Base-by-base conservation (phyloP, 1,284 basidiomycete genomes). In the Cryptococcus neoformans region DNA sequence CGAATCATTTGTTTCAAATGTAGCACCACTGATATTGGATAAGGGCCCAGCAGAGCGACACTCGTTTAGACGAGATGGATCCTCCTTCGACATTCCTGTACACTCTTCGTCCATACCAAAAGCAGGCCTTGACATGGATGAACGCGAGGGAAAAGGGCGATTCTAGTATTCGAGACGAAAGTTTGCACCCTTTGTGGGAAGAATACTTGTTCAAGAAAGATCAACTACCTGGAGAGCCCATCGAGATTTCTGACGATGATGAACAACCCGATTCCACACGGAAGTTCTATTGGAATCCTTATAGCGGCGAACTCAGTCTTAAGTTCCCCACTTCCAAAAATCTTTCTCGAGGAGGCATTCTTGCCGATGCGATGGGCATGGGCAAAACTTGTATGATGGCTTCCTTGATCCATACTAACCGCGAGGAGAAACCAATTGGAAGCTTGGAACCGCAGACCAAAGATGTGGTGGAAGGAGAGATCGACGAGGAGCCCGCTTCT, bases 91-190 rank as follows among this genome's bases (percentile, higher is more conserved):
- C 86, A 0, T 99, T 99, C 75, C 81, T 84, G 0, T 81, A 97
- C 49, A 86, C 81, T 0, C 78, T 98, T 35, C 85, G 92, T 47
- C 85, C 85, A 36, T 99, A 99, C 76, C 95, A 98, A 70, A 96
- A 93, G 69, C 94, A 99, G 74, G 94, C 93, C 2, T 80, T 98
- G 52, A 80, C 80, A 83, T 99, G 95, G 94, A 94, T 98, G 93
- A 81, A 85, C 62, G 89, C 87, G 1, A 83, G 94, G 63, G 95
- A 97, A 78, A 84, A 81, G 0, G 88, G 87, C 2, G 81, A 84
- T 21, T 80, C 81, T 59, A 84, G 86, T 51, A 86, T 87, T 16
- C 83, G 90, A 50, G 85, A 90, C 64, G 82, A 81, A 6, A 86
- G 88, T 1, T 86, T 98, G 81, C 92, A 99, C 77, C 95, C 95